These are phyloP conservation scores for Coprinopsis sp. DNA, from an alignment of 768 basidiomycete species.

Conservation along the genomic window DNA sequence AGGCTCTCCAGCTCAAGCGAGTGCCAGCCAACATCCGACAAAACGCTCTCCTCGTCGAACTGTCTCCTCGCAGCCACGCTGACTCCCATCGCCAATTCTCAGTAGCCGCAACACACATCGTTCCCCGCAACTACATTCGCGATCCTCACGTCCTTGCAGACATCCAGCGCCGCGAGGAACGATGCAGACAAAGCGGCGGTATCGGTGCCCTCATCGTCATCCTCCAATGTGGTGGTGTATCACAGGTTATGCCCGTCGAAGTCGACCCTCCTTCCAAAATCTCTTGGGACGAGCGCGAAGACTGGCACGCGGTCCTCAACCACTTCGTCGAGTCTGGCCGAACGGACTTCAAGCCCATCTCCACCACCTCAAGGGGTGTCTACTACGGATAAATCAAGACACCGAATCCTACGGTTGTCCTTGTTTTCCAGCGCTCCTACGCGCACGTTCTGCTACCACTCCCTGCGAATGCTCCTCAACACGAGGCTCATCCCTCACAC, in stretches of 20 bases:
- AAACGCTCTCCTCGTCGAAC: constrained; percentile 69
- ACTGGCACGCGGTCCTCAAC: constrained; percentile 65
- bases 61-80: constrained; percentile 48
- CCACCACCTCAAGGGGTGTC: constrained; percentile 70
- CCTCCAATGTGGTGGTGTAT: constrained; percentile 70
- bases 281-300: constrained; percentile 69
- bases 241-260: constrained; percentile 84
- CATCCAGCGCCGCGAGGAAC: constrained; percentile 74
- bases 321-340: constrained; percentile 72
- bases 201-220: constrained; percentile 73
- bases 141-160: constrained; percentile 74
- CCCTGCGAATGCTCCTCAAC: no score
- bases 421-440: no score
- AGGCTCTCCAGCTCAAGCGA: constrained; percentile 78
- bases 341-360: constrained; percentile 80
- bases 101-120: constrained; percentile 62
- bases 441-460: no score
- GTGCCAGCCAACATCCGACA: constrained; percentile 75
- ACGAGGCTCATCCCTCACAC: no score
- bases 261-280: constrained; percentile 76
- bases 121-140: constrained; percentile 65
- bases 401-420: no score
- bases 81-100: constrained; percentile 68
- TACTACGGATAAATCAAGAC: no score
- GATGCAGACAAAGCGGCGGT: constrained; percentile 70